phyloP scores from a whole-genome alignment of 352 stramenopile genomes.

The Phytophthora vignae region DNA sequence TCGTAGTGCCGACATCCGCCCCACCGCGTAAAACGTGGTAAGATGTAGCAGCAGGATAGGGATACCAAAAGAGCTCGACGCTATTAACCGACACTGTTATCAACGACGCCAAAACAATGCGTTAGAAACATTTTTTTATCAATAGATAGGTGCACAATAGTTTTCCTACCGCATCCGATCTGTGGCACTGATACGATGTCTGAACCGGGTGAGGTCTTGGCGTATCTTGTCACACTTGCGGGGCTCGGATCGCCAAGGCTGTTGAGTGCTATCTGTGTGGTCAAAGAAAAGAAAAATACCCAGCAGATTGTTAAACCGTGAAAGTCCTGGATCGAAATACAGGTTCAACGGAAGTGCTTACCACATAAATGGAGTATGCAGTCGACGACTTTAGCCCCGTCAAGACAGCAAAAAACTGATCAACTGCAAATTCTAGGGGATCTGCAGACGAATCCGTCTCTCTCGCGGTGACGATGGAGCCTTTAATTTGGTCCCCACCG shows the following conservation, averaged over 20 bases:
- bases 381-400: conserved; percentile 22
- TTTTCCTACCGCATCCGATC: conserved; percentile 44
- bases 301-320: no score
- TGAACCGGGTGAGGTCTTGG: conserved; percentile 28
- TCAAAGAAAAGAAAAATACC: no score
- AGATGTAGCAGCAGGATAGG: conserved; percentile 41
- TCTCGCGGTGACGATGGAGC: conserved; percentile 37
- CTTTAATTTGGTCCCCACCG: conserved; percentile 45
- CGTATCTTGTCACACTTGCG: conserved; percentile 35
- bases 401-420: not conserved
- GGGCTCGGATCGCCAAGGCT: conserved; percentile 21
- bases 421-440: not conserved
- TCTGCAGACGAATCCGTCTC: conserved; percentile 17
- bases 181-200: conserved; percentile 30
- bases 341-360: conserved; percentile 26
- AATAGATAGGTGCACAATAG: not conserved
- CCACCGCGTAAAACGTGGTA: conserved; percentile 55
- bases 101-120: not conserved
- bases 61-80: conserved; percentile 54
- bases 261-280: conserved; percentile 20
- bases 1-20: conserved; percentile 23
- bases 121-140: not conserved
- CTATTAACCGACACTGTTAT: conserved; percentile 40
- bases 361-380: conserved; percentile 52
- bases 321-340: not conserved